These are phyloP conservation scores for Cerioporus squamosus DNA, from an alignment of 1,284 basidiomycete genomes.

Conservation along the genomic window DNA sequence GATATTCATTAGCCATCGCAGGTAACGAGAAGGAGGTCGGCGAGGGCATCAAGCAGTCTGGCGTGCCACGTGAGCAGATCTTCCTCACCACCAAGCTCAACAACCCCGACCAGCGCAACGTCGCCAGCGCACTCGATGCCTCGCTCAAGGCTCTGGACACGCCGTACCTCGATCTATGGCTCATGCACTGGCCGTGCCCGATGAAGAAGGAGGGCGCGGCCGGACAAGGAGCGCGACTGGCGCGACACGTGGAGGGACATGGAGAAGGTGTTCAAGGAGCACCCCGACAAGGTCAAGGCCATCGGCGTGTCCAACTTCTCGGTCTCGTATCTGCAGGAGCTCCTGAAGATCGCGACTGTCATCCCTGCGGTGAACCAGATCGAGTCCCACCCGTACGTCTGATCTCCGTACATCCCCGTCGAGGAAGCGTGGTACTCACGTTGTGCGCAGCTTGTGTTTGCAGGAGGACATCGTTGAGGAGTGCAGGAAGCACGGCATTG, in stretches of 20 bases:
- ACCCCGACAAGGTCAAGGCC: constrained; percentile 72
- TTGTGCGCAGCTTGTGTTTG: constrained; percentile 52
- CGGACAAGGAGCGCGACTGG: constrained; percentile 63
- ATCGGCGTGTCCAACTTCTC: constrained; percentile 82
- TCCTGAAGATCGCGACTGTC: constrained; percentile 63
- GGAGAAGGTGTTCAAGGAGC: constrained; percentile 66
- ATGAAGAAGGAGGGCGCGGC: constrained; percentile 52
- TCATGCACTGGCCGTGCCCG: constrained; percentile 83
- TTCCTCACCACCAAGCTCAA: constrained; percentile 83
- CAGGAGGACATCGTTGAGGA: constrained; percentile 67
- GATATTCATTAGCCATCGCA: constrained; percentile 7
- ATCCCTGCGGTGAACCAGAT: constrained; percentile 85
- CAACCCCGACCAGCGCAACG: constrained; percentile 70
- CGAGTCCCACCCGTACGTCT: constrained; percentile 73
- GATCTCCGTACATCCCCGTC: background rate
- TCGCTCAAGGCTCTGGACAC: constrained; percentile 74
- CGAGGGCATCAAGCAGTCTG: constrained; percentile 74
- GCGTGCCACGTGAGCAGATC: constrained; percentile 67
- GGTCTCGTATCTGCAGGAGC: constrained; percentile 58
- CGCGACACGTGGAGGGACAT: constrained; percentile 81
- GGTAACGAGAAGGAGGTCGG: constrained; percentile 77
- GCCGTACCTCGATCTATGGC: constrained; percentile 80
- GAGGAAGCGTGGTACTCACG: background rate
- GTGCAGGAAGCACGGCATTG: constrained; percentile 66
- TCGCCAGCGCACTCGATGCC: constrained; percentile 67